A percentile compares a stretch with the other conserved stretches of the same genome.
Conservation (phyloP, 768 basidiomycete genomes). For the Zangia roseola region DNA sequence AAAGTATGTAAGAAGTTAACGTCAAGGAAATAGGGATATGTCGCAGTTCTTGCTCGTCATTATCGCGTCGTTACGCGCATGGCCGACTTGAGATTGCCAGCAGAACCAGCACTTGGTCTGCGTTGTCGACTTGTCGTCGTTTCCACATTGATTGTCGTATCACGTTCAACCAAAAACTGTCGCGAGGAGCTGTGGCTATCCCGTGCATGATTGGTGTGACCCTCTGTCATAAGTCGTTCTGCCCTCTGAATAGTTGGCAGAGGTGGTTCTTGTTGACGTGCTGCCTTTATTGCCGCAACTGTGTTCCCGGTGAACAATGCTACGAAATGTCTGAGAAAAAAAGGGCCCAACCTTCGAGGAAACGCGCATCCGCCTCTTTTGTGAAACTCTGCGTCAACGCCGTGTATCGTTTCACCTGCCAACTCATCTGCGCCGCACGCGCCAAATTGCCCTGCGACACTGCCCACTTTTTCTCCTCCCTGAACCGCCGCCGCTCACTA, state of each 20-base stretch:
- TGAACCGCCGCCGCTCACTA: constrained; percentile 77
- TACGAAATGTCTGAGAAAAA: not conserved
- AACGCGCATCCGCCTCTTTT: constrained; percentile 69
- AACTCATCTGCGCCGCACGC: constrained; percentile 75
- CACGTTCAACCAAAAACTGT: constrained; percentile 30
- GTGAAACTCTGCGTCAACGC: constrained; percentile 80
- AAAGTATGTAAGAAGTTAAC: constrained; percentile 3
- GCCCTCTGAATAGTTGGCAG: constrained; percentile 22
- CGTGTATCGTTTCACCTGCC: constrained; percentile 81
- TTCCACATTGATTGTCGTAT: constrained; percentile 30
- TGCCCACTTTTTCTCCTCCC: constrained; percentile 88
- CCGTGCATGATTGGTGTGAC: constrained; percentile 32
- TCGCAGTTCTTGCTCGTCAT: constrained; percentile 1
- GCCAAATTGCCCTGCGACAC: constrained; percentile 72
- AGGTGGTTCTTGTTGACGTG: constrained; percentile 17
- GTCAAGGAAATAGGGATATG: constrained; percentile 1
- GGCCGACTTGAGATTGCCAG: constrained; percentile 36
- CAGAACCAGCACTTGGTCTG: constrained; percentile 28
- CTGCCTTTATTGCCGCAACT: constrained; percentile 29
- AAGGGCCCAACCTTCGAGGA: constrained; percentile 59
- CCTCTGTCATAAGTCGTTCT: constrained; percentile 20
- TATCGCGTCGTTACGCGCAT: constrained; percentile 36
- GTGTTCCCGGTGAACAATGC: constrained; percentile 5
- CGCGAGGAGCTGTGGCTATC: constrained; percentile 15
- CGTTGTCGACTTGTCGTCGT: constrained; percentile 25